Evolutionary conservation across 768 basidiomycete species (phyloP).

Genomic region (Pholiota microspora): DNA sequence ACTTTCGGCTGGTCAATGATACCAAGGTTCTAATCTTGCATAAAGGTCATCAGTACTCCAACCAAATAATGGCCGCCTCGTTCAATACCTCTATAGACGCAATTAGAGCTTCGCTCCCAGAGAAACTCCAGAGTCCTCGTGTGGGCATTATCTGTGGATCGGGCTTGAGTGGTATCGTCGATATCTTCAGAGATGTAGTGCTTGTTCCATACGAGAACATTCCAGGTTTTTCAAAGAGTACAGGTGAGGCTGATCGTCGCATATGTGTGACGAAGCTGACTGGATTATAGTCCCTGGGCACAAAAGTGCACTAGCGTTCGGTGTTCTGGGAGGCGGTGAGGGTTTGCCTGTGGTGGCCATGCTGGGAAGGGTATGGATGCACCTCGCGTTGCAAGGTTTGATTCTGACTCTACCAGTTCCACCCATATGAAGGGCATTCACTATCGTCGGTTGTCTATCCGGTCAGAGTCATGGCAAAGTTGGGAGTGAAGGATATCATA

Average conservation of each 20-base stretch:
- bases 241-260: conserved; percentile 47
- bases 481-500: conserved; percentile 75
- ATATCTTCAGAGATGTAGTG: conserved; percentile 52
- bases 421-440: conserved; percentile 81
- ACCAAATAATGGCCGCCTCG: neutral
- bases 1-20: neutral
- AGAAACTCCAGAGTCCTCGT: conserved; percentile 42
- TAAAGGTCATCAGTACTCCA: neutral
- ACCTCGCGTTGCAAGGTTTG: neutral
- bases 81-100: conserved; percentile 26
- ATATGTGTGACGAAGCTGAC: conserved; percentile 4
- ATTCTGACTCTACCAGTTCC: conserved; percentile 50
- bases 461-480: conserved; percentile 71
- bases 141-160: conserved; percentile 89
- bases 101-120: conserved; percentile 32
- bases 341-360: conserved; percentile 85
- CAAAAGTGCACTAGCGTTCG: conserved; percentile 78
- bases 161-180: conserved; percentile 74
- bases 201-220: conserved; percentile 65
- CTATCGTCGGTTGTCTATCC: conserved; percentile 73
- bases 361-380: conserved; percentile 70
- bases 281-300: conserved; percentile 67
- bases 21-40: too few species aligned
- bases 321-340: conserved; percentile 58
- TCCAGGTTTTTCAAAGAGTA: conserved; percentile 74